Base-by-base conservation (phyloP, 306 rosid genomes). In the Dalbergia cochinchinensis region DNA sequence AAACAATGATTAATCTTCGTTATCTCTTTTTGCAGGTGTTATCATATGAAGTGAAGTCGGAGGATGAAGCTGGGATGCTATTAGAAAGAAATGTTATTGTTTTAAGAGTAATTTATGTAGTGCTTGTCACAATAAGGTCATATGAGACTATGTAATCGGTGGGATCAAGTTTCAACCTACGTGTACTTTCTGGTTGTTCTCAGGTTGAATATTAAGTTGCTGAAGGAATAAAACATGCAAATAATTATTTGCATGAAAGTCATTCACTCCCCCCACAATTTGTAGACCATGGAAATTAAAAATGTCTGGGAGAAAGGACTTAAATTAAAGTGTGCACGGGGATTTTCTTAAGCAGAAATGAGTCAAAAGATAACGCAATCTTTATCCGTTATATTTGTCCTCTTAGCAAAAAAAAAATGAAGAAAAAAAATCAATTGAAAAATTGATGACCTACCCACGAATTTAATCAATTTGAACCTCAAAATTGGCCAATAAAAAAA, bases 21-120 rank as follows among this genome's bases (percentile, higher is more conserved):
- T 16, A 8, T 66, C 34, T 59, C 11, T 67, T 14, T 37, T 63
- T 85, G 93, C 93, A 93, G 98, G 98, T 77, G 86, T 85, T 14
- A 62, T 81, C 71, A 88, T 86, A 71, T 31, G 87, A 78, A 81
- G 50, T 82, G 82, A 82, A 67, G 48, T 6, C n/a, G 14, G 35
- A 77, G 77, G 64, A 37, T 58, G 48, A 55, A 62, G 65, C 42
- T 65, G 44, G 69, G 51, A 58, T 73, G 45, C 35, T n/a, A 44
- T 68, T 55, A 55, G 42, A 71, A 86, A 80, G 83, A 88, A 91
- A 41, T 7, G 70, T 50, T 76, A 51, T 79, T 12, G 18, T 26
- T 35, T 72, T 35, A 74, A 65, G 11, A 55, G 67, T n/a, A 53
- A 10, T 37, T 58, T 48, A 60, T 60, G 45, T 33, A 53, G 22